Evolutionary conservation across 2,329 filamentous ascomycete species (phyloP), one percentile per base, ranked within the genome.

Genomic region (Phialophora macrospora): DNA sequence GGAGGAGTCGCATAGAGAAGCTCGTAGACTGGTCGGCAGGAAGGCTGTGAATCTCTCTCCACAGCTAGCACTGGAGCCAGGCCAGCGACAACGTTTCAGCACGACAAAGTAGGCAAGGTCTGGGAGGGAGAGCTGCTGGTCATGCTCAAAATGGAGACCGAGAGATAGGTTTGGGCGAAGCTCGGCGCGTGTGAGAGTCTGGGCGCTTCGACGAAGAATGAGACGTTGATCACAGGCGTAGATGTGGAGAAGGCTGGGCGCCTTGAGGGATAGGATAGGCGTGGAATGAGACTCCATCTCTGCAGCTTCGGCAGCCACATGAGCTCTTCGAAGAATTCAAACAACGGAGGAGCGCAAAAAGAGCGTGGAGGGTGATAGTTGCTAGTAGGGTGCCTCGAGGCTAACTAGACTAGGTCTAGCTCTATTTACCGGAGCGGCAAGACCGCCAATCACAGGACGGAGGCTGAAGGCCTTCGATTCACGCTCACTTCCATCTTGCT

Each of bases 241-340:
- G 24, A 32, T 24, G 52, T 34, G 52, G 52, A 28, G 28, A 34
- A 11, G 9, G 17, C 12, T 30, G 52, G 52, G 20, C 52, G 52
- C 28, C 28, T 55, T 28, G 20, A 51, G 26, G 48, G 26, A 26
- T 28, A 51, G 48, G 26, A 26, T 28, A 51, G 48, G 48, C 9
- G 28, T 17, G 52, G 8, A 2, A 20, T 12, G 26, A 52, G 20
- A 12, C 24, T 51, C 3, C 26, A 26, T 12, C 14, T 26, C 7
- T 26, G 20, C 48, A 26, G 22, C 17, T 22, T 24, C 48, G 11
- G 22, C 26, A 55, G 28, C 28, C 11, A 20, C 24, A n/a, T 32
- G 52, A 34, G 52, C 52, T 28, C 52, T 55, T 55, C 52, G 28
- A 55, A 9, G 28, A 5, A 51, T 22, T 28, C 22, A 55, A 55